Base-by-base conservation (phyloP, 148 eudicot genomes). In the Polygonum aviculare region DNA sequence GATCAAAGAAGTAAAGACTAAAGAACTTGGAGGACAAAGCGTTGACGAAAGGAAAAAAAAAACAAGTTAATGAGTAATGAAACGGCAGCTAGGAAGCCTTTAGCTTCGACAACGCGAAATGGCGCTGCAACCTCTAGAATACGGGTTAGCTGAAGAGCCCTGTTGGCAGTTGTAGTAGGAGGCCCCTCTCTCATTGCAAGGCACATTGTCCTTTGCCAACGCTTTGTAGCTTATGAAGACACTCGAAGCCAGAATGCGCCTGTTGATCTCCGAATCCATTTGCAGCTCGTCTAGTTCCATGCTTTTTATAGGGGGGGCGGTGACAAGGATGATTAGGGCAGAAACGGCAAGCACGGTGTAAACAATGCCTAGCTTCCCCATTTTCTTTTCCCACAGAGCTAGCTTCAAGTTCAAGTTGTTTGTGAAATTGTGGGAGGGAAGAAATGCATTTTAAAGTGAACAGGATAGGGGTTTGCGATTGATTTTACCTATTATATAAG, bases 121-220 rank as follows among this genome's bases (percentile, higher is more conserved):
- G 72, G 87, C 78, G 74, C 82, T 83, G 82, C 97, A 92, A 7
- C 90, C 82, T 12, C 97, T 90, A 8, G 59, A 72, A 75, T 91
- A 91, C 1, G 97, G 93, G 75, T 91, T 91, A 35, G 92, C 92
- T 44, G 81, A 48, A 15, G 85, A 88, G 21, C 88, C 91, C 0
- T 83, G 80, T 5, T 69, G 0, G 83, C 98, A 93, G 79, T 91
- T 91, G 73, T 93, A 93, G 73, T 93, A 93, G 45, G 96, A 91
- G 9, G 81, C 81, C 40, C 98, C 98, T 26, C 81, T 80, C 36
- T 80, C 63, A 2, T 93, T 88, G 77, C 98, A 93, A 0, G 96
- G 96, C 36, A 87, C 90, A 0, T 7, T 77, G 88, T 93, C 87
- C 78, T 79, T 55, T 70, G 75, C 73, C 80, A 93, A 75, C n/a